Percentiles rank a stretch among this genome's conserved stretches.
Evolutionary conservation across 1,139 yeast genomes (phyloP).

Genomic region (Suhomyces ambrosiae): DNA sequence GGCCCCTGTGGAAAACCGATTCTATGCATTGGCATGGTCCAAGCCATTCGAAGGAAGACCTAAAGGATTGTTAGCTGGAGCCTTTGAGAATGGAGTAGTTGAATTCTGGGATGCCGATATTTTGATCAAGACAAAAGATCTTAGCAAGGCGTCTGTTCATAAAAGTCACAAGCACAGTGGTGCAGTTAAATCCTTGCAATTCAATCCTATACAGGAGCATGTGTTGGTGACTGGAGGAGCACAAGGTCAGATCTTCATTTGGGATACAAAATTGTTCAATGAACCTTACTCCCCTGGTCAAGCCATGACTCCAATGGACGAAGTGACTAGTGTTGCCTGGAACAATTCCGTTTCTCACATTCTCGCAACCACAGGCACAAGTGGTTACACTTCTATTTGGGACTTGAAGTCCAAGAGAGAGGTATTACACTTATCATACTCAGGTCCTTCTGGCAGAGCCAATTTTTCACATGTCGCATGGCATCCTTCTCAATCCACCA

Average conservation of each 20-base stretch:
- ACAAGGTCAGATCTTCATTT: conserved; percentile 81
- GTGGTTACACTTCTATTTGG: conserved; percentile 91
- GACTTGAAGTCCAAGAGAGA: conserved; percentile 87
- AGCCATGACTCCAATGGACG: conserved; percentile 81
- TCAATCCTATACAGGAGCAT: conserved; percentile 73
- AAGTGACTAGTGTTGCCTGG: conserved; percentile 85
- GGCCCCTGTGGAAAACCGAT: conserved; percentile 59
- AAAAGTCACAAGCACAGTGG: conserved; percentile 66
- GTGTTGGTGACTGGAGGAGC: conserved; percentile 86
- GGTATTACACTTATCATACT: conserved; percentile 77
- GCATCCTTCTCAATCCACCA: conserved; percentile 87
- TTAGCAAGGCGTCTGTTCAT: conserved; percentile 46
- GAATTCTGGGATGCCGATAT: conserved; percentile 72
- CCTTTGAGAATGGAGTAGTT: conserved; percentile 78
- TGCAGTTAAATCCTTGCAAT: conserved; percentile 71
- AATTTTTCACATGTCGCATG: conserved; percentile 74
- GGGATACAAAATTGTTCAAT: conserved; percentile 74
- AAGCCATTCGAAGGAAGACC: conserved; percentile 56
- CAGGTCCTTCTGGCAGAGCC: conserved; percentile 57
- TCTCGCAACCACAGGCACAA: conserved; percentile 83
- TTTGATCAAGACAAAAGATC: conserved; percentile 41
- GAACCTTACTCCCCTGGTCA: conserved; percentile 75
- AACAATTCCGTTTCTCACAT: conserved; percentile 83
- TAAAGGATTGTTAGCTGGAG: conserved; percentile 78
- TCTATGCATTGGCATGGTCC: conserved; percentile 89